Evolutionary conservation across 225 moss, liverwort and hornwort genomes (phyloP).

Genomic region (Takakia lepidozioides): DNA sequence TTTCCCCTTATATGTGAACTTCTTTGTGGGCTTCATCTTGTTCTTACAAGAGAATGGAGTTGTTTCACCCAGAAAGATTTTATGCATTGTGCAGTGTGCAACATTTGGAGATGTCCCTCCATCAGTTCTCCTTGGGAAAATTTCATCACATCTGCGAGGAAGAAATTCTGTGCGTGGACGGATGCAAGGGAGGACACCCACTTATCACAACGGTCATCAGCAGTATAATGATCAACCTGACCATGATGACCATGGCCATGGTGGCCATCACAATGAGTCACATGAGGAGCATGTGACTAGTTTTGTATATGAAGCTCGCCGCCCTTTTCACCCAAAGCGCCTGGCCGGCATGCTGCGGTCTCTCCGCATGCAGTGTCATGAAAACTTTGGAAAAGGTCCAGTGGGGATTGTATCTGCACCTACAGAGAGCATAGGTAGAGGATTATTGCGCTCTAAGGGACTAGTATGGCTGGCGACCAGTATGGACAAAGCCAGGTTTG

Average conservation of each 20-base stretch:
- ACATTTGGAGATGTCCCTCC: conserved; percentile 42
- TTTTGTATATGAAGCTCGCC: conserved; percentile 32
- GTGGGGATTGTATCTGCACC: too few species aligned
- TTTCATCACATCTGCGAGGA: too few species aligned
- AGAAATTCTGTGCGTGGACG: too few species aligned
- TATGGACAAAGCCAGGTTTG: conserved; percentile 39
- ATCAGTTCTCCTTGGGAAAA: conserved; percentile 24
- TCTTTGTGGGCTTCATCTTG: too few species aligned
- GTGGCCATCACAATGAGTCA: conserved; percentile 15
- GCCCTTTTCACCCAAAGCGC: conserved; percentile 40
- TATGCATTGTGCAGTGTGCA: conserved; percentile 40
- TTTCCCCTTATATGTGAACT: too few species aligned
- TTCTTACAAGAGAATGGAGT: too few species aligned
- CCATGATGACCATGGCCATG: conserved; percentile 12
- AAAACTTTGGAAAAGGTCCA: conserved; percentile 13
- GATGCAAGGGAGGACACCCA: not conserved
- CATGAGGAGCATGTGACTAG: conserved; percentile 30
- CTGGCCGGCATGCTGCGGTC: conserved; percentile 23
- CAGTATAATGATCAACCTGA: conserved; percentile 19
- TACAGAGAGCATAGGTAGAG: conserved; percentile 29
- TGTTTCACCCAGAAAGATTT: too few species aligned
- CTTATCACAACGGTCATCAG: conserved; percentile 7
- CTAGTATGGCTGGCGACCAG: conserved; percentile 48
- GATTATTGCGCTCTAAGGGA: conserved; percentile 42
- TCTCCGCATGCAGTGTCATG: conserved; percentile 23